Base-by-base conservation (phyloP, 139 green algal genomes). In the Auxenochlorella protothecoides region DNA sequence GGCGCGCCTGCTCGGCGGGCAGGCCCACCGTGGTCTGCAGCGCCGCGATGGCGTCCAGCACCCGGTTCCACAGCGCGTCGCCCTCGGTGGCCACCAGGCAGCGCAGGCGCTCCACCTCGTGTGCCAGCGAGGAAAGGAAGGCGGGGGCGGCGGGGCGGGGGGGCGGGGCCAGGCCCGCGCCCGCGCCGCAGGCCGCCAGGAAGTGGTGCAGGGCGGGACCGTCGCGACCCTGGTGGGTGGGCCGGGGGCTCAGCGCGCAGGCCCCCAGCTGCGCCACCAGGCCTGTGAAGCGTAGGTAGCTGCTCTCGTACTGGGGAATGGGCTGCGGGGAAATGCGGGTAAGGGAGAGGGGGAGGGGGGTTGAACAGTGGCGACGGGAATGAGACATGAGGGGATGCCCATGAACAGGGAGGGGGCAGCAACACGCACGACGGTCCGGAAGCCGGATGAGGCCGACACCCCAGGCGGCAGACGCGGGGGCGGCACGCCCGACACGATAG, bases 11-110 rank as follows among this genome's bases (percentile, higher is more conserved):
- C 59, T 69, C 16, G 5, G 51, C 52, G 16, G 56, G 27, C 27
- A 44, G 27, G 27, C 27, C 27, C 27, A 44, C 27, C 27, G 27
- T 44, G 27, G 27, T 44, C 27, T 44, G 27, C 27, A 44, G 27
- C 27, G 27, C 27, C 27, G 27, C 27, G 27, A 44, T 59, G 16
- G 16, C 59, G 5, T 71, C 73, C 13, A 81, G 77, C 77, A 85
- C 67, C 59, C 59, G 55, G 15, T 70, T 59, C 80, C 80, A 85
- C 44, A 85, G 80, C 65, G 77, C 57, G 66, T 85, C 69, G 9
- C 73, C 64, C 8, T 10, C 59, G 44, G 69, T 66, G 5, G 53
- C 56, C 7, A 79, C 13, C 12, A 79, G 80, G 9, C 66, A 63
- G 5, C 74, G 78, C 56, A 83, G 15, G 10, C 78, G 74, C 56